phyloP scores from a whole-genome alignment of 2,329 filamentous ascomycete species.

The Elsinoe ampelina region DNA sequence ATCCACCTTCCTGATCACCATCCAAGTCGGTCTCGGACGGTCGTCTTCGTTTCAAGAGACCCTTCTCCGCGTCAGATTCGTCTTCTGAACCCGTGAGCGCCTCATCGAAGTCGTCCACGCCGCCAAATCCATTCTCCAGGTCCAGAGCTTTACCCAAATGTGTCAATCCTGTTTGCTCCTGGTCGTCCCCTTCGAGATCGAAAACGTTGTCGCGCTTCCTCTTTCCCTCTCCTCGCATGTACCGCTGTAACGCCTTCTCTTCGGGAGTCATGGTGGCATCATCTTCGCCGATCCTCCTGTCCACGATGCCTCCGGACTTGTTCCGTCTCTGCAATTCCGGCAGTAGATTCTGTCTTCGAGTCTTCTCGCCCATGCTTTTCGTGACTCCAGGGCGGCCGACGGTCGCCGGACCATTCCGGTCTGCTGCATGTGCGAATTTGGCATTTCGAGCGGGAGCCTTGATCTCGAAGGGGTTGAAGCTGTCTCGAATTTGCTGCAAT shows the following conservation, averaged over 20 bases:
- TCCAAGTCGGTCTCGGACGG: constrained; percentile 42
- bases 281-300: constrained; percentile 91
- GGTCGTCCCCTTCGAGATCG: constrained; percentile 77
- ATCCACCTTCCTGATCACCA: constrained; percentile 35
- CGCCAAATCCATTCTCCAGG: constrained; percentile 51
- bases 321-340: constrained; percentile 81
- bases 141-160: constrained; percentile 62
- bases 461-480: constrained; percentile 97
- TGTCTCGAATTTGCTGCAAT: constrained; percentile 78
- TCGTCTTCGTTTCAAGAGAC: constrained; percentile 35
- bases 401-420: constrained; percentile 47
- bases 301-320: constrained; percentile 84
- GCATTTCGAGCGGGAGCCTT: constrained; percentile 63
- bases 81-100: constrained; percentile 32
- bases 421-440: constrained; percentile 75
- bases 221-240: constrained; percentile 76
- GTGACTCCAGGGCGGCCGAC: constrained; percentile 67
- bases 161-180: constrained; percentile 53
- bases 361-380: constrained; percentile 79
- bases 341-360: constrained; percentile 73
- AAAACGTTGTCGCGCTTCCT: constrained; percentile 75
- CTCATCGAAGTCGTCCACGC: constrained; percentile 47
- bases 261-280: constrained; percentile 90
- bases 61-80: constrained; percentile 24
- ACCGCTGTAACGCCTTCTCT: constrained; percentile 83